phyloP scores from a whole-genome alignment of 2,329 filamentous ascomycete genomes.

The Sclerotinia borealis region DNA sequence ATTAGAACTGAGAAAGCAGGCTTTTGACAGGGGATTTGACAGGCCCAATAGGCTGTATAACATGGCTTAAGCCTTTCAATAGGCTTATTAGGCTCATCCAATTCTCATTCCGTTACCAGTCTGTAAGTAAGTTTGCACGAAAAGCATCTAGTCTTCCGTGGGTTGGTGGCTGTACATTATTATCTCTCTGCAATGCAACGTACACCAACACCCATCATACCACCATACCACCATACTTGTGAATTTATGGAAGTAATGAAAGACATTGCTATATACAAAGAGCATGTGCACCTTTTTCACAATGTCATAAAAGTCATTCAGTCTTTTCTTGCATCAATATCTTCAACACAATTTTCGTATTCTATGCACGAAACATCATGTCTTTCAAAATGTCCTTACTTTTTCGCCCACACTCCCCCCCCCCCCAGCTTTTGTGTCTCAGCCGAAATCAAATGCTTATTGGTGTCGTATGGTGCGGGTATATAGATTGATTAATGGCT shows the following conservation, averaged over 20 bases:
- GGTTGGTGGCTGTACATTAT: background rate
- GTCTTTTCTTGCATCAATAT: background rate
- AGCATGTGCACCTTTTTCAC: constrained; percentile 1
- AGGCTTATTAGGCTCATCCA: background rate
- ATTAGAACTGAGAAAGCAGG: background rate
- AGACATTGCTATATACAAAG: constrained; percentile 1
- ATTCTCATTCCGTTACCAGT: background rate
- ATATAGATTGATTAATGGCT: background rate
- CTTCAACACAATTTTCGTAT: background rate
- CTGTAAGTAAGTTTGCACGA: background rate
- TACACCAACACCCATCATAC: no score
- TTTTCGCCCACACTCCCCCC: background rate
- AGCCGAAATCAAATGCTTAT: background rate
- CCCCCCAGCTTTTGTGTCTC: background rate
- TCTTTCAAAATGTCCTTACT: background rate
- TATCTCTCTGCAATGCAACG: background rate
- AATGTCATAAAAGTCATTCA: background rate
- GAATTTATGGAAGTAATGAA: background rate
- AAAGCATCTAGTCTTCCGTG: background rate
- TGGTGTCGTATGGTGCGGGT: background rate
- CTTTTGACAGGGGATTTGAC: background rate
- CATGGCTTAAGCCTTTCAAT: background rate
- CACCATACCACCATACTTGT: background rate
- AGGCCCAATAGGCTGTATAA: background rate
- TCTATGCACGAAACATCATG: background rate